Evolutionary conservation across 164 flowering plant genomes (phyloP).

Genomic region (Vitis rupestris): DNA sequence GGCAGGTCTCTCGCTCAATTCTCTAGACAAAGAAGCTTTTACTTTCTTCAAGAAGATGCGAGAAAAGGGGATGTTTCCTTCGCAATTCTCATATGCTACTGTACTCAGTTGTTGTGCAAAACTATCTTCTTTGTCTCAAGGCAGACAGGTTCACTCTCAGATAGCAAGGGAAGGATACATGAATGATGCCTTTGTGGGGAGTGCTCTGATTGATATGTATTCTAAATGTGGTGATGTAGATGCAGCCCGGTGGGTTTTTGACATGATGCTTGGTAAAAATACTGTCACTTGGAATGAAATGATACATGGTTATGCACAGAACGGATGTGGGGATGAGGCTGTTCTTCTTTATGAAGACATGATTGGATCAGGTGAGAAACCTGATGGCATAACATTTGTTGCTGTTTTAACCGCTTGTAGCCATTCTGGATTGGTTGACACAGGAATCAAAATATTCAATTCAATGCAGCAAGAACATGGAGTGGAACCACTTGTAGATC

Average conservation of each 20-base stretch:
- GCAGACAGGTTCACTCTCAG: slow-evolving; percentile 58
- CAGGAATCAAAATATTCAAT: slow-evolving; percentile 55
- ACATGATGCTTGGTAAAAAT: slow-evolving; percentile 52
- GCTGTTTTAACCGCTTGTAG: slow-evolving; percentile 82
- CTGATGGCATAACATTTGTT: slow-evolving; percentile 67
- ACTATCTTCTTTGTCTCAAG: slow-evolving; percentile 47
- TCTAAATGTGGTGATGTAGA: slow-evolving; percentile 71
- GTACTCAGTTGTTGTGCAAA: slow-evolving; percentile 58
- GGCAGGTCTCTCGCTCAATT: slow-evolving; percentile 56
- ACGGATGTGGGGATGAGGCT: slow-evolving; percentile 67
- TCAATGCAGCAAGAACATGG: slow-evolving; percentile 57
- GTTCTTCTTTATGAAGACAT: slow-evolving; percentile 53
- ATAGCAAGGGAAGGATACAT: slow-evolving; percentile 48
- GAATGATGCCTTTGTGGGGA: slow-evolving; percentile 67
- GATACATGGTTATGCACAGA: slow-evolving; percentile 89
- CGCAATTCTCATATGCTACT: slow-evolving; percentile 64
- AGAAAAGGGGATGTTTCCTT: slow-evolving; percentile 44
- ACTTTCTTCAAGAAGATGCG: slow-evolving; percentile 57
- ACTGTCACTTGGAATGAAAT: slow-evolving; percentile 83
- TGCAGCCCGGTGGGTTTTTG: slow-evolving; percentile 49
- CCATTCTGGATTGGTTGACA: slow-evolving; percentile 76
- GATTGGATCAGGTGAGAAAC: slow-evolving; percentile 51
- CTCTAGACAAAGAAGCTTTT: slow-evolving; percentile 58
- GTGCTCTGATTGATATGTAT: slow-evolving; percentile 66
- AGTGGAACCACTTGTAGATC: slow-evolving; percentile 59